Percentiles rank a stretch among this genome's conserved stretches.
phyloP scores from a whole-genome alignment of 2,329 filamentous ascomycete genomes.

The Aspergillus pseudoviridinutans region DNA sequence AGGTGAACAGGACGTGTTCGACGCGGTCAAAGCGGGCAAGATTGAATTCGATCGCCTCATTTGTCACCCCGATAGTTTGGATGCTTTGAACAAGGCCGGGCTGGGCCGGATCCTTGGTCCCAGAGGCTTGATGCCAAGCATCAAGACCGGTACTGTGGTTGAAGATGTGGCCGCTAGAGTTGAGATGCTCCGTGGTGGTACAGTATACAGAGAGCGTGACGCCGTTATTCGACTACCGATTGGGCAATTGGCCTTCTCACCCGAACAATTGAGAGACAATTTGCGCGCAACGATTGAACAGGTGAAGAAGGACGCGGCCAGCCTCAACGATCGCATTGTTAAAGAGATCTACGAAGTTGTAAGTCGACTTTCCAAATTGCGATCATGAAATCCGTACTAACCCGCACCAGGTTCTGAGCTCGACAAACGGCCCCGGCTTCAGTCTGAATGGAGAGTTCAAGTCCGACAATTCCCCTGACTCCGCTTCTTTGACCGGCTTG shows the following conservation, averaged over 20 bases:
- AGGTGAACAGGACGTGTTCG: constrained; percentile 82
- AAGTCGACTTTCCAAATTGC: constrained; percentile 25
- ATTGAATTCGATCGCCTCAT: constrained; percentile 88
- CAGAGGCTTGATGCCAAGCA: constrained; percentile 84
- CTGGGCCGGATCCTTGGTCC: constrained; percentile 82
- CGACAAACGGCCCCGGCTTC: constrained; percentile 81
- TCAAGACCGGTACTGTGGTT: constrained; percentile 84
- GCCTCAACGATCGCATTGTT: constrained; percentile 58
- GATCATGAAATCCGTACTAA: constrained; percentile 27
- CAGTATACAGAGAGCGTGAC: constrained; percentile 78
- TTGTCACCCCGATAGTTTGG: constrained; percentile 74
- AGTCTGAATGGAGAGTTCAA: constrained; percentile 77
- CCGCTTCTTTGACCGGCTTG: constrained; percentile 42
- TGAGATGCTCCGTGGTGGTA: constrained; percentile 75
- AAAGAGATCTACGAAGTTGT: constrained; percentile 73
- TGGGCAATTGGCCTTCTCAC: constrained; percentile 83
- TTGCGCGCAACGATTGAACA: constrained; percentile 71
- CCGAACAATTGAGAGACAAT: constrained; percentile 80
- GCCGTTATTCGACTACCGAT: constrained; percentile 87
- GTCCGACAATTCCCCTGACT: constrained; percentile 56
- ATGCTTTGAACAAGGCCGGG: constrained; percentile 74
- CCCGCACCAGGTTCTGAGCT: constrained; percentile 71
- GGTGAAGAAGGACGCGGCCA: constrained; percentile 72
- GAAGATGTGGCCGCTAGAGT: constrained; percentile 72
- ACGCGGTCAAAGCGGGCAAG: constrained; percentile 67